These are phyloP conservation scores for Calonectria hawksworthii DNA, from an alignment of 2,329 filamentous ascomycete species.

Conservation along the genomic window DNA sequence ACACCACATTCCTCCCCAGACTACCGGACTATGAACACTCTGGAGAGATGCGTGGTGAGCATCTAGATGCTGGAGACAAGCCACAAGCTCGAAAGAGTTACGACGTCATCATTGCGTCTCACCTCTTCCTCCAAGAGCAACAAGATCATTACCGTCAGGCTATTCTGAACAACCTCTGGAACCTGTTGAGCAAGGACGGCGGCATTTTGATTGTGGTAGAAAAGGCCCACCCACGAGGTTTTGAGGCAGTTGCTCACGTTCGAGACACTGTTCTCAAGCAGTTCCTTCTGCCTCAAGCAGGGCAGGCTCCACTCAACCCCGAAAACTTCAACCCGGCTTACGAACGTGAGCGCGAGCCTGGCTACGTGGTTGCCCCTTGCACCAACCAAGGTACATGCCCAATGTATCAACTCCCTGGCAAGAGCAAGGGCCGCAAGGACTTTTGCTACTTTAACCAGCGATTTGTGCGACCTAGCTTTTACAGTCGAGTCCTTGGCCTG, in stretches of 20 bases:
- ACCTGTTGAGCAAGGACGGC: conserved; percentile 83
- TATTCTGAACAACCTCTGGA: conserved; percentile 91
- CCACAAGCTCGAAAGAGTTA: conserved; percentile 80
- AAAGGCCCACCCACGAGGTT: conserved; percentile 91
- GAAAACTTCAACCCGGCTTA: conserved; percentile 58
- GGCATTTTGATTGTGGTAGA: conserved; percentile 91
- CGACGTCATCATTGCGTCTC: conserved; percentile 91
- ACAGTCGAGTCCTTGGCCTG: conserved; percentile 81
- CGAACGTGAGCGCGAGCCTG: conserved; percentile 65
- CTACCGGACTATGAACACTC: conserved; percentile 88
- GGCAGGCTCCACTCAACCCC: conserved; percentile 48
- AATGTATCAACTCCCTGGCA: conserved; percentile 83
- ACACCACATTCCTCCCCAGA: conserved; percentile 92
- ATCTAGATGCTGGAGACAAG: conserved; percentile 69
- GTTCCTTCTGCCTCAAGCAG: conserved; percentile 71
- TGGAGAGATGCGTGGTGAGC: conserved; percentile 68
- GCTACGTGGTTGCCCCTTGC: conserved; percentile 81
- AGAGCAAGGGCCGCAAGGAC: conserved; percentile 83
- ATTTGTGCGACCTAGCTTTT: conserved; percentile 85
- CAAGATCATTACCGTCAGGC: conserved; percentile 84
- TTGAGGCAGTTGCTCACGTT: conserved; percentile 90
- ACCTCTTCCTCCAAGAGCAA: conserved; percentile 82
- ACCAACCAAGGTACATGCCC: conserved; percentile 91
- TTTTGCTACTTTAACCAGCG: conserved; percentile 93
- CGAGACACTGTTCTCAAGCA: conserved; percentile 83